A percentile compares a stretch with the other conserved stretches of the same genome.
These are phyloP conservation scores for Teunomyces kruisii DNA, from an alignment of 805 yeast genomes.

Conservation along the genomic window DNA sequence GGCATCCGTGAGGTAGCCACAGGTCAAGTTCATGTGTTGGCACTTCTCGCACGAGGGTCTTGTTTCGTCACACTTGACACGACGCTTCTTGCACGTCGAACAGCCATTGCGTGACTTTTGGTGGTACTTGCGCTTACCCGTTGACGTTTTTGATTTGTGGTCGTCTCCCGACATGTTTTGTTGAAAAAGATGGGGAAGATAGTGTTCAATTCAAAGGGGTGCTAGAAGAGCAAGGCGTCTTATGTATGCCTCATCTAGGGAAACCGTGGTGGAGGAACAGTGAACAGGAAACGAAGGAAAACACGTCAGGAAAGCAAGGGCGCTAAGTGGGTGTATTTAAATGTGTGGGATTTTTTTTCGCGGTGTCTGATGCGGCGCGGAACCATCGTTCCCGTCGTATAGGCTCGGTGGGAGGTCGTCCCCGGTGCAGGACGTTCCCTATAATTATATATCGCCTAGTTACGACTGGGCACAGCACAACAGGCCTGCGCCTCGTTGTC, in stretches of 20 bases:
- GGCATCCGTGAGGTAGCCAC: constrained; percentile 51
- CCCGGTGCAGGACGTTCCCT: background rate
- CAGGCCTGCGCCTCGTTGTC: background rate
- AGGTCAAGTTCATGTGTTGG: constrained; percentile 70
- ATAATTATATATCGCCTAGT: too few species aligned
- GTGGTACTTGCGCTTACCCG: constrained; percentile 84
- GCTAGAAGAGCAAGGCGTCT: background rate
- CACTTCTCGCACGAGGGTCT: constrained; percentile 83
- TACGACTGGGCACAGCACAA: too few species aligned
- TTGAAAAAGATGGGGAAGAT: constrained; percentile 3
- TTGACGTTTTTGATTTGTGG: constrained; percentile 25
- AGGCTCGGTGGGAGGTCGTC: background rate
- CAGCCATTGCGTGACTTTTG: constrained; percentile 89
- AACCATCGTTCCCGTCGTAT: background rate
- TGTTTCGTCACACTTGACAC: constrained; percentile 91
- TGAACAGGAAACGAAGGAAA: too few species aligned
- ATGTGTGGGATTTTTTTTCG: background rate
- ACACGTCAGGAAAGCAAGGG: background rate
- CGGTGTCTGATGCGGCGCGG: background rate
- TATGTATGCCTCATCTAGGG: background rate
- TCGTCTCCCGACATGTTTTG: constrained; percentile 6
- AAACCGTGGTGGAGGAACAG: too few species aligned
- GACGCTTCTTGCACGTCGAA: constrained; percentile 79
- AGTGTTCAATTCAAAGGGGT: background rate
- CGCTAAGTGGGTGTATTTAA: background rate